These are phyloP conservation scores for Talaromyces wortmannii DNA, from an alignment of 495 filamentous ascomycete genomes.

Conservation along the genomic window DNA sequence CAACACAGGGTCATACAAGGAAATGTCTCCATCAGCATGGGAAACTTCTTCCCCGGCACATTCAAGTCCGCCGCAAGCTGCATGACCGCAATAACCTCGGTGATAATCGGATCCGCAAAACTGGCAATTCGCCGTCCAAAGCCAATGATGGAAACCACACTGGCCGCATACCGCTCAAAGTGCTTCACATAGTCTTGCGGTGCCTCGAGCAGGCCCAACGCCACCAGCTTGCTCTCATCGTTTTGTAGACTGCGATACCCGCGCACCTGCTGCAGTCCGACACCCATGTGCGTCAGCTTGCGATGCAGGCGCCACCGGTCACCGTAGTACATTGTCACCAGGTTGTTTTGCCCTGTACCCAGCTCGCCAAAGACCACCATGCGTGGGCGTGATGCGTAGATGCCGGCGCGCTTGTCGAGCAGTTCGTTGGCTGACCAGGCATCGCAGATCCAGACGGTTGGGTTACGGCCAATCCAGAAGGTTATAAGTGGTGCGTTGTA, in stretches of 20 bases:
- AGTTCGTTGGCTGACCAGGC: constrained; percentile 49
- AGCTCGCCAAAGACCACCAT: no score
- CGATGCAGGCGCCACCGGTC: no score
- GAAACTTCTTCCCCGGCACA: constrained; percentile 50
- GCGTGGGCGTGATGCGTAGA: no score
- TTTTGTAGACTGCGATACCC: constrained; percentile 55
- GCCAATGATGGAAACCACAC: no score
- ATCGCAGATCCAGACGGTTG: constrained; percentile 61
- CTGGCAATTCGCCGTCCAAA: constrained; percentile 10
- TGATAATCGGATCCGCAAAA: constrained; percentile 34
- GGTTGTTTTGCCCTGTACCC: no score
- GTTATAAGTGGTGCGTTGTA: constrained; percentile 51
- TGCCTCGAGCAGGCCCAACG: constrained; percentile 22
- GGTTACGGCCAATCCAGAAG: constrained; percentile 56
- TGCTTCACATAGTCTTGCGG: constrained; percentile 15
- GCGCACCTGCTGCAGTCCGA: constrained; percentile 37
- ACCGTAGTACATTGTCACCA: no score
- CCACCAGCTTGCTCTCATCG: constrained; percentile 39
- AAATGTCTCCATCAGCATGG: constrained; percentile 56
- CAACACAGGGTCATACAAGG: constrained; percentile 20
- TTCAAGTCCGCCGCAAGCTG: constrained; percentile 25
- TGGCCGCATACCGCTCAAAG: no score
- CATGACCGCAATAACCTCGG: constrained; percentile 36
- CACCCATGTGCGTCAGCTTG: no score
- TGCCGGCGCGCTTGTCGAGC: no score